A percentile compares a stretch with the other conserved stretches of the same genome.
phyloP scores from a whole-genome alignment of 176 grass and related monocot genomes.

The Chrysopogon serrulatus region DNA sequence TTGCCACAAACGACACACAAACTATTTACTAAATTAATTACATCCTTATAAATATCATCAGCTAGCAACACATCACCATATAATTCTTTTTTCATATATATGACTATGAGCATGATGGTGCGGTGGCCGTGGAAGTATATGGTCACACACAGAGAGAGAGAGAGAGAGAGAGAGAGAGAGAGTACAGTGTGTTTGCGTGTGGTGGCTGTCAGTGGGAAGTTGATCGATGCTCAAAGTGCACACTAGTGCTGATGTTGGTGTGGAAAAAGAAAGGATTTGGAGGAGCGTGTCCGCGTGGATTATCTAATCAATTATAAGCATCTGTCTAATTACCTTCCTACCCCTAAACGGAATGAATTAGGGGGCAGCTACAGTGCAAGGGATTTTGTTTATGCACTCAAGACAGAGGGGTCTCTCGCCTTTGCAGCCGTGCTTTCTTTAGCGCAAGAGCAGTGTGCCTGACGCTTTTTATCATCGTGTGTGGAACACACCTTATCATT shows the following conservation, averaged over 20 bases:
- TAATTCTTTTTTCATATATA: background rate
- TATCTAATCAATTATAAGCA: constrained; percentile 31
- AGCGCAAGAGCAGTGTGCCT: background rate
- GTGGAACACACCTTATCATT: constrained; percentile 56
- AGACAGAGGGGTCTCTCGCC: constrained; percentile 41
- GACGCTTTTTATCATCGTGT: constrained; percentile 32
- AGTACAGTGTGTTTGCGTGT: background rate
- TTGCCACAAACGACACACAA: background rate
- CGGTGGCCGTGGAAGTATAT: background rate
- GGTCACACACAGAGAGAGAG: background rate
- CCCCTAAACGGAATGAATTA: constrained; percentile 16
- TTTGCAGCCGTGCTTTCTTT: constrained; percentile 53
- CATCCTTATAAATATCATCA: background rate
- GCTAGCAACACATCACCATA: background rate
- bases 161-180: too few relatives aligned
- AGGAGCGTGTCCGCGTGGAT: constrained; percentile 25
- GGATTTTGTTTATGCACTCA: constrained; percentile 56
- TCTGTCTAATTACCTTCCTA: background rate
- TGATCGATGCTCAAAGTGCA: constrained; percentile 27
- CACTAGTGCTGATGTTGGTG: constrained; percentile 22
- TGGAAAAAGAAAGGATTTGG: constrained; percentile 43
- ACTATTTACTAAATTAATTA: background rate
- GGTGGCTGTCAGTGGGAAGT: constrained; percentile 31
- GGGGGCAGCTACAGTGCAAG: background rate
- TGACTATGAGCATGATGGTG: background rate